phyloP scores from a whole-genome alignment of 2,329 filamentous ascomycete genomes.

The Fusarium sp. region DNA sequence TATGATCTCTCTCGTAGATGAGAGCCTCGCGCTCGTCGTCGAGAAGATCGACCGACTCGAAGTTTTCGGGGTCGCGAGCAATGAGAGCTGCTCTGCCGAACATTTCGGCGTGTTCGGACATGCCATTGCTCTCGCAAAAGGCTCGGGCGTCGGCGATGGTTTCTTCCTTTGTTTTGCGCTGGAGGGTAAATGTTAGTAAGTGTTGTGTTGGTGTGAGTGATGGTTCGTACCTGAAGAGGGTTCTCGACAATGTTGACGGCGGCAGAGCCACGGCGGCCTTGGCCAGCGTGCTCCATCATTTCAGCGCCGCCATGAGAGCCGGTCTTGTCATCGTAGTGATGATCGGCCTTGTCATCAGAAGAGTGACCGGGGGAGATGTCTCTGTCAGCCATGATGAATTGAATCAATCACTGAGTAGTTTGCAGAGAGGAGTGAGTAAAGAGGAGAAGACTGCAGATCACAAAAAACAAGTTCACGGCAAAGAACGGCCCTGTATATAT shows the following conservation, averaged over 20 bases:
- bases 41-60: slow-evolving; percentile 13
- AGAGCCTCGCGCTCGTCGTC: slow-evolving; percentile 58
- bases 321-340: slow-evolving; percentile 19
- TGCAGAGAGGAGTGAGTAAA: background rate
- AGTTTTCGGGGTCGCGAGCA: slow-evolving; percentile 15
- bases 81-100: slow-evolving; percentile 25
- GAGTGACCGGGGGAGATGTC: slow-evolving; percentile 18
- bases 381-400: slow-evolving; percentile 21
- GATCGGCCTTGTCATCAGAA: slow-evolving; percentile 7
- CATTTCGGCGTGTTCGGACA: slow-evolving; percentile 22
- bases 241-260: slow-evolving; percentile 23
- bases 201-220: rapidly evolving
- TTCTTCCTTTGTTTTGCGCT: slow-evolving; percentile 15
- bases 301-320: slow-evolving; percentile 12
- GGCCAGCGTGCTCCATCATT: slow-evolving; percentile 13
- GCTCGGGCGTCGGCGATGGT: slow-evolving; percentile 12
- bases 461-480: slow-evolving; percentile 2
- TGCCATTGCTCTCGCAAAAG: slow-evolving; percentile 23
- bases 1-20: slow-evolving; percentile 70
- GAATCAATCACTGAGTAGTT: background rate
- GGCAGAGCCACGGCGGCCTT: slow-evolving; percentile 11
- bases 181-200: background rate
- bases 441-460: background rate
- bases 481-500: slow-evolving; percentile 12
- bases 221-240: background rate